A percentile compares a stretch with the other conserved stretches of the same genome.
Evolutionary conservation across 176 grass and related monocot species (phyloP).

Genomic region (Lolium multiflorum): DNA sequence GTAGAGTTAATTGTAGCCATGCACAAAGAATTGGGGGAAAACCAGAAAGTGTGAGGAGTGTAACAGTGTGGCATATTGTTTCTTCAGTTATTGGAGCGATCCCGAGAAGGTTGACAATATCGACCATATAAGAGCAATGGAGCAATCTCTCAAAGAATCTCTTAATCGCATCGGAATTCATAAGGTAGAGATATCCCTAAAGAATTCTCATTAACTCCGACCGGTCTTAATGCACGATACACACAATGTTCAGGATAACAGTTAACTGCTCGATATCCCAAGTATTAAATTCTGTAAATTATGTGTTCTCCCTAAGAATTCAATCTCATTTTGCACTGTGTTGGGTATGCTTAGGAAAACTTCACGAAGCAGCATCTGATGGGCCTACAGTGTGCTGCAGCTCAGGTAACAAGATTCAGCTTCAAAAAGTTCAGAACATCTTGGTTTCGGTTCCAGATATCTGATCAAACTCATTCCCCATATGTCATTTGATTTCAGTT

Average conservation of each 20-base stretch:
- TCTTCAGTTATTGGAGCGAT: slow-evolving; percentile 76
- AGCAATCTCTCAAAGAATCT: slow-evolving; percentile 76
- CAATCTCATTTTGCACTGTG: slow-evolving; percentile 15
- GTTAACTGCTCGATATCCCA: slow-evolving; percentile 14
- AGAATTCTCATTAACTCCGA: slow-evolving; percentile 6
- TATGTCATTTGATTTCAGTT: slow-evolving; percentile 48
- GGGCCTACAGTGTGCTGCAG: slow-evolving; percentile 60
- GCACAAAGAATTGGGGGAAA: slow-evolving; percentile 15
- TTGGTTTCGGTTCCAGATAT: background rate
- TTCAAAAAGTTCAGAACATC: slow-evolving; percentile 4
- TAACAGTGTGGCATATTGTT: slow-evolving; percentile 37
- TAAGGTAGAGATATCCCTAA: slow-evolving; percentile 48
- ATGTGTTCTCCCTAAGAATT: slow-evolving; percentile 5
- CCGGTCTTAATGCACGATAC: background rate
- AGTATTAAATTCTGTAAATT: slow-evolving; percentile 1
- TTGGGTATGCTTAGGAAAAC: slow-evolving; percentile 54
- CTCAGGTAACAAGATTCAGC: slow-evolving; percentile 51
- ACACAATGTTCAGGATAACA: background rate
- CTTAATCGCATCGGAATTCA: slow-evolving; percentile 57
- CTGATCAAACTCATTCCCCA: slow-evolving; percentile 2
- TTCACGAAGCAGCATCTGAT: slow-evolving; percentile 69
- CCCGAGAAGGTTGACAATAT: slow-evolving; percentile 74
- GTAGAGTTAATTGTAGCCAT: slow-evolving; percentile 42
- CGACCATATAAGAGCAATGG: slow-evolving; percentile 76
- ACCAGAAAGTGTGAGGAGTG: background rate